Conservation (phyloP, 2,329 filamentous ascomycete genomes). For the Aspergillus jensenii region DNA sequence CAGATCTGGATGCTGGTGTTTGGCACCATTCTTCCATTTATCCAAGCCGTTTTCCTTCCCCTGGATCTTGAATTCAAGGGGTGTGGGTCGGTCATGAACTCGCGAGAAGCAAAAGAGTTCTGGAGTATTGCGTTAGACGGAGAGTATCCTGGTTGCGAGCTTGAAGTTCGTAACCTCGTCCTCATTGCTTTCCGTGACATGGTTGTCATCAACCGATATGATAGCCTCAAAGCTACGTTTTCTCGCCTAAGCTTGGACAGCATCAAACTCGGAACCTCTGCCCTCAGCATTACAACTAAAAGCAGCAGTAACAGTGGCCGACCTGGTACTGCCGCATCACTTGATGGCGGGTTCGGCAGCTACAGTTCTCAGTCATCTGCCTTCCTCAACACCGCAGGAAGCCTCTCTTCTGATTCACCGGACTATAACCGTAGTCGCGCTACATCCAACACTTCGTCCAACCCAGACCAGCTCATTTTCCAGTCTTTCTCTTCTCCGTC, state of each 20-base stretch:
- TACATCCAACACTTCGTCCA: slow-evolving; percentile 75
- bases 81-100: slow-evolving; percentile 72
- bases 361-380: slow-evolving; percentile 80
- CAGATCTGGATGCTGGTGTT: slow-evolving; percentile 95
- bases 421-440: slow-evolving; percentile 68
- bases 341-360: slow-evolving; percentile 73
- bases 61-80: slow-evolving; percentile 92
- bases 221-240: slow-evolving; percentile 84
- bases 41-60: slow-evolving; percentile 92
- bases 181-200: slow-evolving; percentile 85
- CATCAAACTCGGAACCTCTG: slow-evolving; percentile 54
- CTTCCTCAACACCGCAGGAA: slow-evolving; percentile 67
- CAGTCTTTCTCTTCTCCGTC: slow-evolving; percentile 43
- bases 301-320: slow-evolving; percentile 51
- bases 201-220: slow-evolving; percentile 84
- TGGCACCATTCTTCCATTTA: slow-evolving; percentile 83
- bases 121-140: slow-evolving; percentile 72
- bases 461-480: slow-evolving; percentile 45
- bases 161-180: slow-evolving; percentile 87
- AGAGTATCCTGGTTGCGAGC: slow-evolving; percentile 52
- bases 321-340: slow-evolving; percentile 71
- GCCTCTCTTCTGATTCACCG: slow-evolving; percentile 52
- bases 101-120: slow-evolving; percentile 81
- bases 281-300: slow-evolving; percentile 40
- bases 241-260: slow-evolving; percentile 85